phyloP scores from a whole-genome alignment of 192 early-diverging fungal species.

The Coemansia asiatica region DNA sequence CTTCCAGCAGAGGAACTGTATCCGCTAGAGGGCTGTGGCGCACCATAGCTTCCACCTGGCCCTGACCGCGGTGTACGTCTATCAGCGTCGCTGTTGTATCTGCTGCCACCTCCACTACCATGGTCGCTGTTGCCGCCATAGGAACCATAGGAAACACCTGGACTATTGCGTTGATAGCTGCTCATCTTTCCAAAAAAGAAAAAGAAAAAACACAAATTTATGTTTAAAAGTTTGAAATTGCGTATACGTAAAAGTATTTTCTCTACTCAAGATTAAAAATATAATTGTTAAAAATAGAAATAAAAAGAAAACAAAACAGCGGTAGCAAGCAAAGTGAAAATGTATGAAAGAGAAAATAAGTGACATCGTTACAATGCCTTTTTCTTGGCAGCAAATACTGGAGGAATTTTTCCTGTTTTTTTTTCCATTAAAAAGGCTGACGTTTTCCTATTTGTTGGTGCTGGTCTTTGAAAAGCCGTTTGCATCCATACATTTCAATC shows the following conservation, averaged over 20 bases:
- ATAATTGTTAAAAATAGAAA: no score
- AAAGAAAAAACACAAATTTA: neutral
- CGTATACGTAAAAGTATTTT: neutral
- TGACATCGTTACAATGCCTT: no score
- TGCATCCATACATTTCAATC: no score
- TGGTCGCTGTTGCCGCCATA: neutral
- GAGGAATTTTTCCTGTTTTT: no score
- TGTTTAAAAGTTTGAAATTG: neutral
- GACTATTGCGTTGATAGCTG: constrained; percentile 25
- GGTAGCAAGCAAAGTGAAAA: no score
- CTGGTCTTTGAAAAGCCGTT: no score
- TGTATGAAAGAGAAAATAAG: no score
- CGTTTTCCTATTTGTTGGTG: no score
- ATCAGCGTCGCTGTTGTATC: neutral
- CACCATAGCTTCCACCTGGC: constrained; percentile 14
- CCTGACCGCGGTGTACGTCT: constrained; percentile 2
- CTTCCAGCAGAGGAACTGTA: neutral
- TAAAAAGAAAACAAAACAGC: no score
- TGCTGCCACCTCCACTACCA: neutral
- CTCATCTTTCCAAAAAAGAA: constrained; percentile 25
- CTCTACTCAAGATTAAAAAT: no score
- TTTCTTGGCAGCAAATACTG: no score
- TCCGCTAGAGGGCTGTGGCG: constrained; percentile 1
- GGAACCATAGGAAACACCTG: constrained; percentile 20
- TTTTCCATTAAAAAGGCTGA: no score